Evolutionary conservation across 768 basidiomycete species (phyloP), one percentile per base, ranked within the genome.

Genomic region (Dictyophora rubrovolvata): DNA sequence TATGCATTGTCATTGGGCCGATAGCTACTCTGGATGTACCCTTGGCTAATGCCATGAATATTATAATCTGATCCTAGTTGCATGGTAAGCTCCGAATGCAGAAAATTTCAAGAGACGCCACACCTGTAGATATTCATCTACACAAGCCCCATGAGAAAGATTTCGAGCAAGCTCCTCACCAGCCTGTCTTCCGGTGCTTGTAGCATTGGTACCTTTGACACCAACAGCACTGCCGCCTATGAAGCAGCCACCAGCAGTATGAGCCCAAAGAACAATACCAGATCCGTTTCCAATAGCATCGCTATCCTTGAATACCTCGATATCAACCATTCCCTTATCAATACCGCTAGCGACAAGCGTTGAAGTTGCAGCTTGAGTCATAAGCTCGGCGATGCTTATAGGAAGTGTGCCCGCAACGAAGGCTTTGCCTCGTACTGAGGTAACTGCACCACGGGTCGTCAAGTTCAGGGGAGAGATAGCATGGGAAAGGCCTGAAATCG

Each of bases 241-340:
- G 33, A 83, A 67, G 50, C 86, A 86, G 1, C 86, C 87, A 14
- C 74, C 75, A 37, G 79, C 79, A 21, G 87, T 79, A 69, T 87
- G 83, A 0, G 87, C 88, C 84, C 86, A 87, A 14, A 89, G 68
- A 1, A 87, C 74, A 56, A 89, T 81, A 0, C 88, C 87, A 37
- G 83, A 84, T 1, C 88, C 87, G 3, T 49, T 63, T 47, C 86
- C 87, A n/a, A 72, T 72, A 11, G 65, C 66, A 22, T 69, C 68
- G 35, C 67, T 71, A 61, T 85, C 82, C 49, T 78, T 68, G 35
- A 61, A 67, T 53, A 61, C 67, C 49, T 68, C 62, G 14, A 83
- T 77, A 7, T 75, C 65, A 5, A 86, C 71, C 17, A 68, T 61
- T 11, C 21, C 17, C 18, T 16, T n/a, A 34, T 64, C 61, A 54